Conservation (phyloP, 176 grass and related monocot genomes). For the Carex cristatella region DNA sequence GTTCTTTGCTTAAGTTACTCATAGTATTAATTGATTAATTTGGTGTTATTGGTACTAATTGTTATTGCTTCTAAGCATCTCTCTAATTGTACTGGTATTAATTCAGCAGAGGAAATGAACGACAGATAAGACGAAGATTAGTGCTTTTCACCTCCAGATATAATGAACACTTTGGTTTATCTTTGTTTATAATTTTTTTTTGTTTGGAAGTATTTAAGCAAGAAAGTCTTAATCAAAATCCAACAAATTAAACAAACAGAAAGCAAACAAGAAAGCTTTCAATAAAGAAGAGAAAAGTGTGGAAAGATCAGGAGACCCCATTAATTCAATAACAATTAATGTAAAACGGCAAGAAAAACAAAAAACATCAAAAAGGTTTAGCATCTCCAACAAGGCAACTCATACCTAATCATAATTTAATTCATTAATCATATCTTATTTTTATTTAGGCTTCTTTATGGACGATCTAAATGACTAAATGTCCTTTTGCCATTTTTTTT, state of each 20-base stretch:
- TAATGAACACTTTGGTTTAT: not conserved
- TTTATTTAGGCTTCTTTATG: not conserved
- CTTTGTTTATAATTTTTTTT: not conserved
- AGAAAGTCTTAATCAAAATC: not conserved
- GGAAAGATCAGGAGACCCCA: not conserved
- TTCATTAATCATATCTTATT: not conserved
- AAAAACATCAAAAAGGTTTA: constrained; percentile 8
- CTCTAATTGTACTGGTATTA: not conserved
- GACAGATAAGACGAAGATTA: not conserved
- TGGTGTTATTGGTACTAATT: not conserved
- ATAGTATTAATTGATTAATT: not conserved
- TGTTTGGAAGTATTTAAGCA: not conserved
- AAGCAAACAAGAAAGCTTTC: not conserved
- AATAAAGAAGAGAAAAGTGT: not conserved
- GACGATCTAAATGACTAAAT: not conserved
- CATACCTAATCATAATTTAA: not conserved
- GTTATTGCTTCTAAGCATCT: not conserved
- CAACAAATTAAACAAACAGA: not conserved
- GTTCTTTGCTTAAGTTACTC: not conserved
- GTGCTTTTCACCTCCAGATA: not conserved
- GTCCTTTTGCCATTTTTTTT: not conserved
- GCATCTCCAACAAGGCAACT: constrained; percentile 23
- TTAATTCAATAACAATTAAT: not conserved
- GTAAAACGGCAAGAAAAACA: constrained; percentile 8
- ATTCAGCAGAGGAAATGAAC: not conserved